Evolutionary conservation across 2,329 filamentous ascomycete genomes (phyloP), one percentile per base, ranked within the genome.

Genomic region (Cercospora sp.): DNA sequence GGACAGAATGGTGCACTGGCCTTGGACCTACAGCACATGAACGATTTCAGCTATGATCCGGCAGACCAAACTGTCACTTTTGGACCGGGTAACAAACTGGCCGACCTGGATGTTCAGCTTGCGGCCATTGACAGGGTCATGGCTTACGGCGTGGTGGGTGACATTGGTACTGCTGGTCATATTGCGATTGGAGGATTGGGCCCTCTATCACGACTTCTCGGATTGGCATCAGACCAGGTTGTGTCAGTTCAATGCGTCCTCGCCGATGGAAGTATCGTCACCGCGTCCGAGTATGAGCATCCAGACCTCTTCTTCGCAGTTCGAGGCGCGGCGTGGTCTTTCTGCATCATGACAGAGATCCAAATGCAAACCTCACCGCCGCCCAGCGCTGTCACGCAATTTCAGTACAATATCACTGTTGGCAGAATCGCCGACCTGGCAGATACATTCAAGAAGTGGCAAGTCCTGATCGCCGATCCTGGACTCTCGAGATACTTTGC

Each of bases 161-260:
- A 70, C 26, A 68, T 72, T 28, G 71, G 71, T 9, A 67, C 68
- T 5, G 69, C 67, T 36, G 71, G 71, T 4, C 69, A 72, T 28
- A 57, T 69, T 26, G 69, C 71, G 7, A 71, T 71, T 26, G 73
- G 73, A 10, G 73, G 73, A 6, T 63, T 72, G 20, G 73, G 73
- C 1, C 83, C 84, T 76, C 77, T 89, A n/a, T 83, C 80, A 30
- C 83, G 85, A 1, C 78, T 79, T 23, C 79, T 87, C 64, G 89
- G 88, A 0, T 78, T 89, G 10, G 80, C 80, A 0, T 82, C 85
- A 48, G 85, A 86, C 74, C 81, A 82, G 66, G 78, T 87, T 10
- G 79, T 75, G 0, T 76, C 77, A 0, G 79, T 75, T 4, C 75
- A 76, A 10, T 74, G 82, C 0, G 81, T 83, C 1, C 75, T 82